Conservation (phyloP, 192 early-diverging fungal genomes). For the Gonapodya sp. region DNA sequence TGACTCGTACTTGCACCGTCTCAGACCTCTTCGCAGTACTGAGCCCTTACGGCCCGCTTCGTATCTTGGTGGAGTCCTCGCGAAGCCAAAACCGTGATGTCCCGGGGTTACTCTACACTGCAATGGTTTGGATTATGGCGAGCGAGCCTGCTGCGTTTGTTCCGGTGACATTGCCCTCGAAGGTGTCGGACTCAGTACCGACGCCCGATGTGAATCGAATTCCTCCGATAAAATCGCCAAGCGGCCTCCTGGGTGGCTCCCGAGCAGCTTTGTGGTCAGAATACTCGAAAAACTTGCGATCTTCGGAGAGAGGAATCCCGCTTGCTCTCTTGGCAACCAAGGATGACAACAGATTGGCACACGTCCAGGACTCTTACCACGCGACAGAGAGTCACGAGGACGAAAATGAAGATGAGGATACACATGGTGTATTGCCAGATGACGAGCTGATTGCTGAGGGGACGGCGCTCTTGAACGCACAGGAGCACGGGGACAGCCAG, state of each 20-base stretch:
- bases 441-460: background rate
- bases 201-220: background rate
- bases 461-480: background rate
- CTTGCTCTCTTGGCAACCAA: too few species aligned
- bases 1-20: too few species aligned
- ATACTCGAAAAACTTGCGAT: too few species aligned
- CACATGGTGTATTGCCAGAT: background rate
- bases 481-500: background rate
- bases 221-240: background rate
- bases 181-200: background rate
- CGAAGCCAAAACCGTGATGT: constrained; percentile 63
- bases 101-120: constrained; percentile 63
- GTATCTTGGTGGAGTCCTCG: constrained; percentile 67
- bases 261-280: too few species aligned
- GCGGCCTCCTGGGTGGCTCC: background rate
- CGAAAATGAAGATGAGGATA: background rate
- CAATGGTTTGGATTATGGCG: too few species aligned
- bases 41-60: constrained; percentile 77
- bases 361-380: background rate
- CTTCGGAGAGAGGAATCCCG: too few species aligned
- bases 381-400: background rate
- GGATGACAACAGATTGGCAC: background rate
- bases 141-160: constrained; percentile 21
- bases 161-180: constrained; percentile 9
- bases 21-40: constrained; percentile 84